phyloP scores from a whole-genome alignment of 148 eudicot genomes.

The Amaranthus palmeri region DNA sequence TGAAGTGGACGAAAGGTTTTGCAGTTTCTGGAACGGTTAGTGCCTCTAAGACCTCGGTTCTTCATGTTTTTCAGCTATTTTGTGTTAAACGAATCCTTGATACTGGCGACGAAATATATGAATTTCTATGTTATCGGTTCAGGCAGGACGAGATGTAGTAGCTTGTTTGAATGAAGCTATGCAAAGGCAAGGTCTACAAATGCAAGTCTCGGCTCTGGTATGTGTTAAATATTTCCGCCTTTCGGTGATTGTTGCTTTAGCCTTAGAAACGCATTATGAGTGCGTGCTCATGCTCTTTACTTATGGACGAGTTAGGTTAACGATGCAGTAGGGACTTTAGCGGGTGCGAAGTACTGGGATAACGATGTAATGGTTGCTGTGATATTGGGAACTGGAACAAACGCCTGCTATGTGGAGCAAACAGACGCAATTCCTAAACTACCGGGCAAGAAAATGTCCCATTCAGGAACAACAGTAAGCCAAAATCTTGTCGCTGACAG shows the following conservation, averaged over 20 bases:
- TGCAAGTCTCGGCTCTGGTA: constrained; percentile 79
- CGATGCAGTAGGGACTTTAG: constrained; percentile 67
- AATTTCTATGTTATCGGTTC: constrained; percentile 1
- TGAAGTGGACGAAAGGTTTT: constrained; percentile 90
- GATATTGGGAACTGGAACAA: constrained; percentile 83
- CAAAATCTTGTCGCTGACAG: neutral
- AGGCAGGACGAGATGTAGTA: constrained; percentile 74
- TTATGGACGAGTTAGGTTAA: constrained; percentile 47
- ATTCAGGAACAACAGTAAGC: constrained; percentile 50
- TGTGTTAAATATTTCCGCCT: neutral
- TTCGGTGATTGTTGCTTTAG: neutral
- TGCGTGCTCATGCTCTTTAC: constrained; percentile 6
- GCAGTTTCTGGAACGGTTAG: constrained; percentile 66
- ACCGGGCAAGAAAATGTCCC: constrained; percentile 22
- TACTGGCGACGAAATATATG: neutral
- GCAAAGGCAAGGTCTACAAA: constrained; percentile 54
- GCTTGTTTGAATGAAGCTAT: constrained; percentile 66
- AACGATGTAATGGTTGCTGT: constrained; percentile 74
- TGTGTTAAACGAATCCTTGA: neutral
- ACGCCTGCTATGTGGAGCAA: constrained; percentile 70
- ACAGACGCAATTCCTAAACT: constrained; percentile 55
- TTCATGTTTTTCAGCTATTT: neutral
- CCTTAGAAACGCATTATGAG: neutral
- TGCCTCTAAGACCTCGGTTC: constrained; percentile 2
- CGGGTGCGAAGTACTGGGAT: constrained; percentile 75